These are phyloP conservation scores for Mitragyna speciosa DNA, from an alignment of 257 asterid genomes.

Conservation along the genomic window DNA sequence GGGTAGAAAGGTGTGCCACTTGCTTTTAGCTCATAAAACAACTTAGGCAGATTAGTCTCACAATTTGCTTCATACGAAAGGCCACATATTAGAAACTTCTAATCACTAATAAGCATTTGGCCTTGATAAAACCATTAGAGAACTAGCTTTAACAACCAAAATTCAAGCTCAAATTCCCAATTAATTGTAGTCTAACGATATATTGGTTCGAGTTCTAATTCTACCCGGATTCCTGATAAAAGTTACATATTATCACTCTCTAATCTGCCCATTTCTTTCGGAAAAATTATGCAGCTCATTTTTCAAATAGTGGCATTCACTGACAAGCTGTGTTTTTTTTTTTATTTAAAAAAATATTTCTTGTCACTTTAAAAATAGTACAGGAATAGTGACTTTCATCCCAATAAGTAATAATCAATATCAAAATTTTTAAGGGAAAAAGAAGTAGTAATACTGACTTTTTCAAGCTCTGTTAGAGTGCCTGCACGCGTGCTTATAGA, in stretches of 20 bases:
- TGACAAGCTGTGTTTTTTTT: too few species aligned
- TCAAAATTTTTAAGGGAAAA: too few species aligned
- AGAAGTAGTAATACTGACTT: too few species aligned
- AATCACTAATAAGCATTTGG: background rate
- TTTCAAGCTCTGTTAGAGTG: too few species aligned
- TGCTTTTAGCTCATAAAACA: background rate
- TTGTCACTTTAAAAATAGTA: too few species aligned
- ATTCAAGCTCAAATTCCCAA: too few species aligned
- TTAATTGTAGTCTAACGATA: too few species aligned
- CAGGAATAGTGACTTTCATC: background rate
- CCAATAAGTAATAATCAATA: background rate
- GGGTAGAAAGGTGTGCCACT: slow-evolving; percentile 9
- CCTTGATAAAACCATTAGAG: too few species aligned
- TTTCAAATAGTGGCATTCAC: too few species aligned
- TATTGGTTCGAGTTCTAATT: background rate
- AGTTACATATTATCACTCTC: background rate
- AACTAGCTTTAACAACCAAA: too few species aligned
- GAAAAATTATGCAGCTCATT: background rate
- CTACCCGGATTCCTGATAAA: background rate
- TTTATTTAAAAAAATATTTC: too few species aligned
- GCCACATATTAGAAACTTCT: background rate
- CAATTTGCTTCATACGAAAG: background rate
- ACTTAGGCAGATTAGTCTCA: background rate
- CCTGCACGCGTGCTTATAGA: too few species aligned
- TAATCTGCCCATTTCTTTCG: background rate